A percentile compares a stretch with the other conserved stretches of the same genome.
phyloP scores from a whole-genome alignment of 1,284 basidiomycete species.

The Apiotrichum veenhuisii region DNA sequence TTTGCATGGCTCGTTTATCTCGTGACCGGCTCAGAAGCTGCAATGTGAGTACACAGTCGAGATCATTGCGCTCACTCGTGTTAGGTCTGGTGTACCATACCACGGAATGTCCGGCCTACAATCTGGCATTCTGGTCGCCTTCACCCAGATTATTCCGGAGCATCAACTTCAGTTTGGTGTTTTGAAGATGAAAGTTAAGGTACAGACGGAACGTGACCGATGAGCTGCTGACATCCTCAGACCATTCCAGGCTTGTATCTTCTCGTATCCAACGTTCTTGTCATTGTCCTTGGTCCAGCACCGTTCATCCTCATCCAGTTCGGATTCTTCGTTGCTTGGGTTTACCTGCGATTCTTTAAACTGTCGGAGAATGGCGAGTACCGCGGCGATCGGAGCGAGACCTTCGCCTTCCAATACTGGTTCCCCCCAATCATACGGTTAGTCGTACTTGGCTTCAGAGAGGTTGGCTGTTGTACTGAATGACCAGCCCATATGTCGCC shows the following conservation, averaged over 20 bases:
- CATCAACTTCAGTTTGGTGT: constrained; percentile 92
- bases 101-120: constrained; percentile 92
- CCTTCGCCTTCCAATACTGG: constrained; percentile 93
- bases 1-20: constrained; percentile 49
- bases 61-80: neutral
- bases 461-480: constrained; percentile 12
- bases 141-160: constrained; percentile 95
- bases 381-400: constrained; percentile 85
- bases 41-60: constrained; percentile 56
- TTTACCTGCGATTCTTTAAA: constrained; percentile 96
- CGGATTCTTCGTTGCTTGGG: constrained; percentile 93
- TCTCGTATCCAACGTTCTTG: constrained; percentile 83
- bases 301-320: constrained; percentile 97
- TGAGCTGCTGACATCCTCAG: constrained; percentile 52
- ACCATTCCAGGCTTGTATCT: constrained; percentile 90
- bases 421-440: constrained; percentile 92
- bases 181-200: constrained; percentile 85
- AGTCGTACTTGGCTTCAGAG: constrained; percentile 30
- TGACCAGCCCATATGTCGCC: constrained; percentile 58
- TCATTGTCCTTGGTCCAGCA: constrained; percentile 79
- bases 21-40: constrained; percentile 42
- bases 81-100: constrained; percentile 79
- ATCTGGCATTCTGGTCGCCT: constrained; percentile 84
- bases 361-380: constrained; percentile 60
- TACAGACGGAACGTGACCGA: constrained; percentile 37